Percentiles rank a stretch among this genome's conserved stretches.
These are phyloP conservation scores for Teunomyces panamensis DNA, from an alignment of 805 yeast species.

Conservation along the genomic window DNA sequence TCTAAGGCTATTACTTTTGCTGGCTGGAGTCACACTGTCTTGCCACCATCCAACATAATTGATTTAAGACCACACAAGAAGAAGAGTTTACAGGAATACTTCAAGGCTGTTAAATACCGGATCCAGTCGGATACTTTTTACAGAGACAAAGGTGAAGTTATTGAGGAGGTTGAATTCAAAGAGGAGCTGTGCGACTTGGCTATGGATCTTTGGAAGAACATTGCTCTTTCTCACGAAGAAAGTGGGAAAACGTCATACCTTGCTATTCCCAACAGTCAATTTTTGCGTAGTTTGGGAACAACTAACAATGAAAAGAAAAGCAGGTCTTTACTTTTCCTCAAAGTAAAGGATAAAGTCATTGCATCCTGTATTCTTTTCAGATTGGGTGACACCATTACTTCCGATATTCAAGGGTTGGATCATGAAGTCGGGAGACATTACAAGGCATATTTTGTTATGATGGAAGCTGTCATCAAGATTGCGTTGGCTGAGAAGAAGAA, in stretches of 20 bases:
- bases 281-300: constrained; percentile 28
- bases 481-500: constrained; percentile 34
- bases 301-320: constrained; percentile 17
- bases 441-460: constrained; percentile 47
- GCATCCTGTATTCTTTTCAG: constrained; percentile 43
- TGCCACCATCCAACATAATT: constrained; percentile 41
- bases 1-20: constrained; percentile 32
- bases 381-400: constrained; percentile 43
- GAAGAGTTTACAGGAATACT: constrained; percentile 29
- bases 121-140: constrained; percentile 33
- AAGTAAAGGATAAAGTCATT: constrained; percentile 32
- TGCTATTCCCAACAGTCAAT: constrained; percentile 28
- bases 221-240: constrained; percentile 34
- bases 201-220: constrained; percentile 36
- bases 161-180: constrained; percentile 31
- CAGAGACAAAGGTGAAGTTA: constrained; percentile 30
- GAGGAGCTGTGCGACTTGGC: constrained; percentile 27
- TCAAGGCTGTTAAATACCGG: constrained; percentile 41
- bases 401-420: constrained; percentile 44
- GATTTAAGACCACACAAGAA: constrained; percentile 36
- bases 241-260: constrained; percentile 38
- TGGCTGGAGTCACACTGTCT: constrained; percentile 34
- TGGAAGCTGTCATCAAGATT: constrained; percentile 42
- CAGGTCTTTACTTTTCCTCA: constrained; percentile 34
- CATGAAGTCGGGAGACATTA: constrained; percentile 36